phyloP scores from a whole-genome alignment of 768 basidiomycete genomes.

The Zangia roseola region DNA sequence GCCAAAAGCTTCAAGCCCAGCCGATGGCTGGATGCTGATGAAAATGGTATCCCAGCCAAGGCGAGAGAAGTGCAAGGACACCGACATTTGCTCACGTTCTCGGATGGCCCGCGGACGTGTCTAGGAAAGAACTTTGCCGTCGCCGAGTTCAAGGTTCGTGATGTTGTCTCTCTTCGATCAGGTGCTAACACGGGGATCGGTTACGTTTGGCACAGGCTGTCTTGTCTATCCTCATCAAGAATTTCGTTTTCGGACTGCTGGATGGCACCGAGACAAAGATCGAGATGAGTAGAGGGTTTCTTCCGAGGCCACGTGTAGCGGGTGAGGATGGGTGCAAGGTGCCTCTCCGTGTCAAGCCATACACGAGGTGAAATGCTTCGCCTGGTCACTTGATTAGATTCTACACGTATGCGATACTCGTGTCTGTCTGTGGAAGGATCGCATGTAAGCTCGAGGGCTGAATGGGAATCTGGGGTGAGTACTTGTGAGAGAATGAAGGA shows the following conservation, averaged over 20 bases:
- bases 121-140: conserved; percentile 51
- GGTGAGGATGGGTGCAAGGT: conserved; percentile 24
- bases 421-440: too few relatives aligned
- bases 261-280: conserved; percentile 37
- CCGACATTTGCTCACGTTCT: conserved; percentile 50
- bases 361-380: conserved; percentile 5
- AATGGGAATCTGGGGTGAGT: too few relatives aligned
- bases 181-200: too few relatives aligned
- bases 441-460: too few relatives aligned
- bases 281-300: conserved; percentile 13
- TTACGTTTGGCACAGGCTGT: conserved; percentile 33
- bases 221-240: conserved; percentile 40
- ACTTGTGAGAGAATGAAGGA: too few relatives aligned
- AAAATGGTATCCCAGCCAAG: conserved; percentile 20
- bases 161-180: too few relatives aligned
- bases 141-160: conserved; percentile 32
- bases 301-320: conserved; percentile 14
- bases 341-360: conserved; percentile 25
- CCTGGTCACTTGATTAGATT: too few relatives aligned
- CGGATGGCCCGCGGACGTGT: conserved; percentile 51
- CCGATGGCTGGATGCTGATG: conserved; percentile 51
- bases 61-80: conserved; percentile 47
- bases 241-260: conserved; percentile 35
- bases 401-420: too few relatives aligned
- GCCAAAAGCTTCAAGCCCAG: conserved; percentile 59